Conservation (phyloP, 768 basidiomycete genomes). For the Calocybe cyanea region DNA sequence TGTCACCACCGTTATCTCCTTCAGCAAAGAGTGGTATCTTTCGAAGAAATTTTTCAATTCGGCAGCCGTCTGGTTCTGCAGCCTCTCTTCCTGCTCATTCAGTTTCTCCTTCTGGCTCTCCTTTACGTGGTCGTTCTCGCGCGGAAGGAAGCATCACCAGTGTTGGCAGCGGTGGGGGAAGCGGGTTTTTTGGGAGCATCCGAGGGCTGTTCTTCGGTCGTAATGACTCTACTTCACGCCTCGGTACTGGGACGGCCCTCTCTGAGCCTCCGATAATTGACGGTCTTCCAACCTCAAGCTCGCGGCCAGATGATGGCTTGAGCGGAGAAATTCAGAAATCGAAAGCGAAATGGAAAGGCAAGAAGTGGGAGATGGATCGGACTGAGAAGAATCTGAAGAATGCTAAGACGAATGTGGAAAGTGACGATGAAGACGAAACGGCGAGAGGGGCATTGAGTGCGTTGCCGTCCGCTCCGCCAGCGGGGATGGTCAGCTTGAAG, state of each 20-base stretch:
- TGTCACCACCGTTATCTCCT: not conserved
- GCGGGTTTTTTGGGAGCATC: slow-evolving; percentile 42
- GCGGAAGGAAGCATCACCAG: not conserved
- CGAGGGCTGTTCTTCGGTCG: slow-evolving; percentile 39
- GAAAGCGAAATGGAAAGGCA: slow-evolving; percentile 4
- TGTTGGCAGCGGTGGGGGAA: not conserved
- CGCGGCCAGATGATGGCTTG: too few relatives aligned
- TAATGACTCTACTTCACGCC: not conserved
- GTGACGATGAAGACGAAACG: not conserved
- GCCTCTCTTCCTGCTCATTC: too few relatives aligned
- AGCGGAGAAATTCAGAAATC: too few relatives aligned
- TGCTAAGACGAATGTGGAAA: slow-evolving; percentile 6
- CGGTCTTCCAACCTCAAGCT: too few relatives aligned
- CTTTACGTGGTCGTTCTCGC: too few relatives aligned
- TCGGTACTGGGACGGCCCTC: slow-evolving; percentile 6
- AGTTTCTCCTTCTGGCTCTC: too few relatives aligned
- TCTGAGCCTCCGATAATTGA: not conserved
- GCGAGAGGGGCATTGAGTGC: not conserved
- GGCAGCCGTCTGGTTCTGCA: not conserved
- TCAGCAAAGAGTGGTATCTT: slow-evolving; percentile 2
- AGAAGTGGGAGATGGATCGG: slow-evolving; percentile 19
- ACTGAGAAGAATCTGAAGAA: slow-evolving; percentile 21
- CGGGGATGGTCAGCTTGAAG: slow-evolving; percentile 10
- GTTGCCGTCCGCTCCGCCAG: not conserved
- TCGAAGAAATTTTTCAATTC: not conserved